A percentile compares a stretch with the other conserved stretches of the same genome.
phyloP scores from a whole-genome alignment of 2,329 filamentous ascomycete species.

The Chrysosporium queenslandicum region DNA sequence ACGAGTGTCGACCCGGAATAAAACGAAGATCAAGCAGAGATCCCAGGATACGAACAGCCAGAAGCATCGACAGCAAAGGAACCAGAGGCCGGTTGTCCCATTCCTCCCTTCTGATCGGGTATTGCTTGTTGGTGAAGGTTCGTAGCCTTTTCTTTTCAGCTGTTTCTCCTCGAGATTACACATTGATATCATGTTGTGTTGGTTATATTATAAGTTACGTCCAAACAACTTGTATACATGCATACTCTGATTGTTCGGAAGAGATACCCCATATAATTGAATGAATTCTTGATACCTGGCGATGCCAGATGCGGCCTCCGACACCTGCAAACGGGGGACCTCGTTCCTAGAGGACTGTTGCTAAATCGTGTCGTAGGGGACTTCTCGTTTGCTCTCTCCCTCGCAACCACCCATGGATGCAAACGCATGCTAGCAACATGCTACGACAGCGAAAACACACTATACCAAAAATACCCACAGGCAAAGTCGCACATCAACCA shows the following conservation, averaged over 20 bases:
- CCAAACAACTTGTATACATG: not conserved
- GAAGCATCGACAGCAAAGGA: constrained; percentile 17
- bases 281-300: too few species aligned
- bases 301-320: too few species aligned
- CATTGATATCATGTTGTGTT: too few species aligned
- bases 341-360: too few species aligned
- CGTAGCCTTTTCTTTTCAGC: constrained; percentile 12
- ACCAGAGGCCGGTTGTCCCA: constrained; percentile 29
- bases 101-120: constrained; percentile 36
- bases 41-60: constrained; percentile 2
- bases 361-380: too few species aligned
- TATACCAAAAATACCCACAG: constrained; percentile 66
- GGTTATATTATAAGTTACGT: not conserved
- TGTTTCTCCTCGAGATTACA: too few species aligned
- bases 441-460: constrained; percentile 36
- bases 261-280: too few species aligned
- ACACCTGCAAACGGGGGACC: too few species aligned
- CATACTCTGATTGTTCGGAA: not conserved
- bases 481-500: constrained; percentile 49
- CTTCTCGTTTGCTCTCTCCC: constrained; percentile 40
- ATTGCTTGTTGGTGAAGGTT: constrained; percentile 37
- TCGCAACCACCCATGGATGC: constrained; percentile 35
- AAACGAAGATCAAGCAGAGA: not conserved
- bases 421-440: constrained; percentile 35
- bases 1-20: constrained; percentile 19